Evolutionary conservation across 148 eudicot species (phyloP).

Genomic region (Cornus suecica): DNA sequence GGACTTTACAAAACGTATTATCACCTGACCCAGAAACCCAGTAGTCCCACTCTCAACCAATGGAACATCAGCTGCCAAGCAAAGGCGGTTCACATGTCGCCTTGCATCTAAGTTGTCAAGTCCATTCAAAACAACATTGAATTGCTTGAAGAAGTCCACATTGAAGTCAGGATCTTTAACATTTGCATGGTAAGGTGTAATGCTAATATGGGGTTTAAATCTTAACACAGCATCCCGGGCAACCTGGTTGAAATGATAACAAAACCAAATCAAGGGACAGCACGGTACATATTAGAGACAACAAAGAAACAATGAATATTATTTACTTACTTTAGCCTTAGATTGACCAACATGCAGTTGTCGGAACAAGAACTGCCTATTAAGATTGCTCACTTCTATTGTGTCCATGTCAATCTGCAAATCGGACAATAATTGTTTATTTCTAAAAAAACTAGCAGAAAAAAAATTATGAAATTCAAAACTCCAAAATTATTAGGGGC

Average conservation of each 20-base stretch:
- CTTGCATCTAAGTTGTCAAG: constrained; percentile 96
- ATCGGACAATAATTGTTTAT: neutral
- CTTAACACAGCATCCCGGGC: constrained; percentile 92
- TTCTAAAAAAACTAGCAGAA: neutral
- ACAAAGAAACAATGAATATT: constrained; percentile 6
- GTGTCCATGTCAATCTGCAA: constrained; percentile 97
- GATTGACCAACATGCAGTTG: constrained; percentile 92
- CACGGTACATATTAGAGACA: neutral
- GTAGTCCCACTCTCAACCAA: constrained; percentile 92
- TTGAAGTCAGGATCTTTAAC: constrained; percentile 82
- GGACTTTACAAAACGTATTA: neutral
- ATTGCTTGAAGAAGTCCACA: constrained; percentile 87
- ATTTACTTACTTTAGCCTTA: constrained; percentile 83
- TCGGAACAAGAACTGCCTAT: constrained; percentile 90
- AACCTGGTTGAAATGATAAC: constrained; percentile 40
- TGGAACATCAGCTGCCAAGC: constrained; percentile 89
- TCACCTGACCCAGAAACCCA: constrained; percentile 96
- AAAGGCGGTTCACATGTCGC: constrained; percentile 93
- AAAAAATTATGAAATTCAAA: neutral
- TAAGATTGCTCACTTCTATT: constrained; percentile 95
- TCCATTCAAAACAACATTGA: constrained; percentile 86
- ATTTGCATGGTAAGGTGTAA: constrained; percentile 89
- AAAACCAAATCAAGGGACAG: neutral
- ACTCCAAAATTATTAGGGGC: neutral
- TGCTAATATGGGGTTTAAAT: constrained; percentile 80